These are phyloP conservation scores for Globisporangium lucens DNA, from an alignment of 352 stramenopile genomes.

Conservation along the genomic window DNA sequence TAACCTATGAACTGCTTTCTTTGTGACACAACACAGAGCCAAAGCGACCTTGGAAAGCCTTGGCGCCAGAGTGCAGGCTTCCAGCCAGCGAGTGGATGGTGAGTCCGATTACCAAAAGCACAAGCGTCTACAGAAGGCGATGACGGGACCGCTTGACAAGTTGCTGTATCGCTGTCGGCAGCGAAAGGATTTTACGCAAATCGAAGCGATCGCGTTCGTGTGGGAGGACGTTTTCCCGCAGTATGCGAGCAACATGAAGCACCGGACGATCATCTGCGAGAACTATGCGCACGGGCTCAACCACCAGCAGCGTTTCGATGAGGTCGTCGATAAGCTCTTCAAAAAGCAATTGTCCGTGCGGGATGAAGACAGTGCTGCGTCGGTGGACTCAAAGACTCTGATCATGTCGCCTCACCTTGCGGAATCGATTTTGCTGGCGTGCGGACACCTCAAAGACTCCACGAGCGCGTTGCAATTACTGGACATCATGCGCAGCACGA, in stretches of 20 bases:
- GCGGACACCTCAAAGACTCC: conserved; percentile 43
- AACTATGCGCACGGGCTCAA: conserved; percentile 53
- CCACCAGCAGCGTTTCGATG: conserved; percentile 44
- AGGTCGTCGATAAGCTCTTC: conserved; percentile 50
- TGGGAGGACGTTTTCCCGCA: conserved; percentile 56
- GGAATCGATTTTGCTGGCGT: conserved; percentile 50
- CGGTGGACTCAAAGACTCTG: conserved; percentile 11
- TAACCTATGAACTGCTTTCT: not conserved
- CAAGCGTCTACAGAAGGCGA: conserved; percentile 45
- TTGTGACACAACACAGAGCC: conserved; percentile 8
- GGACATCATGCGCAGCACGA: conserved; percentile 26
- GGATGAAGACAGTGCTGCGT: not conserved
- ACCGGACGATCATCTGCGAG: conserved; percentile 46
- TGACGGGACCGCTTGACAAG: conserved; percentile 47
- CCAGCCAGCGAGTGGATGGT: conserved; percentile 5
- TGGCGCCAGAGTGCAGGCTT: conserved; percentile 6
- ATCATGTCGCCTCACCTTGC: conserved; percentile 40
- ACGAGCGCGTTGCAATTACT: conserved; percentile 30
- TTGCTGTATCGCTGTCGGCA: conserved; percentile 34
- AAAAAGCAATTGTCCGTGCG: conserved; percentile 17
- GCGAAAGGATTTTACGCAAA: conserved; percentile 31
- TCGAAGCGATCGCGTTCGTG: conserved; percentile 49
- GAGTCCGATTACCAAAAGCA: conserved; percentile 34
- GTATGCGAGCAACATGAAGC: conserved; percentile 35
- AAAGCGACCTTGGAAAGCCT: conserved; percentile 16